phyloP scores from a whole-genome alignment of 2,329 filamentous ascomycete species.

The Alternaria arborescens region DNA sequence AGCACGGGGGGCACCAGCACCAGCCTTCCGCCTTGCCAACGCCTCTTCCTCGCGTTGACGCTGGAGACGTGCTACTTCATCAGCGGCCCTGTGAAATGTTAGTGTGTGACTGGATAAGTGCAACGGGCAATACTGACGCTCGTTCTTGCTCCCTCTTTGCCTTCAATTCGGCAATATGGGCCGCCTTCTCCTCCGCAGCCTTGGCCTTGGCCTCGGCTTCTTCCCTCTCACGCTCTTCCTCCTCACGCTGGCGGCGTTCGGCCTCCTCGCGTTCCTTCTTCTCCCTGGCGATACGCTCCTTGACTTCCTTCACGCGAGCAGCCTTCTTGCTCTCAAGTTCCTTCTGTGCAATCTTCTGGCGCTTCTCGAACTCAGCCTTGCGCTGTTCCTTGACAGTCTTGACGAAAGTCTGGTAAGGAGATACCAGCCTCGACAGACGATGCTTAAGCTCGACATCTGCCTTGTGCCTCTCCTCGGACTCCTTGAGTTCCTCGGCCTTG shows the following conservation, averaged over 20 bases:
- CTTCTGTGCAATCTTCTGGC: conserved; percentile 87
- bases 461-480: conserved; percentile 87
- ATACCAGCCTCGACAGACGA: conserved; percentile 83
- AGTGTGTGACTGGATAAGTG: conserved; percentile 34
- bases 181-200: conserved; percentile 81
- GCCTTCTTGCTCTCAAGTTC: conserved; percentile 94
- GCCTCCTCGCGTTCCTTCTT: conserved; percentile 84
- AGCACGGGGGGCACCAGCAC: conserved; percentile 38
- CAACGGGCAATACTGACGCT: conserved; percentile 56
- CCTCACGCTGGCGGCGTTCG: conserved; percentile 79
- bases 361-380: conserved; percentile 94
- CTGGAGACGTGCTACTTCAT: conserved; percentile 71
- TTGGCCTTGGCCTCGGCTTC: conserved; percentile 88
- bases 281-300: conserved; percentile 83
- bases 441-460: conserved; percentile 94
- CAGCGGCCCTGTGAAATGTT: conserved; percentile 63
- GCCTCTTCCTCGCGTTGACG: conserved; percentile 88
- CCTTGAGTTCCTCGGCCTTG: conserved; percentile 79
- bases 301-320: conserved; percentile 84
- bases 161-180: conserved; percentile 76
- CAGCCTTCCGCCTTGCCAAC: conserved; percentile 70
- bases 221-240: conserved; percentile 79
- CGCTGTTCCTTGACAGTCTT: conserved; percentile 83
- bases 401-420: conserved; percentile 85
- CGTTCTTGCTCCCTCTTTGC: conserved; percentile 66